Base-by-base conservation (phyloP, 805 yeast species). In the Spathaspora girioi region DNA sequence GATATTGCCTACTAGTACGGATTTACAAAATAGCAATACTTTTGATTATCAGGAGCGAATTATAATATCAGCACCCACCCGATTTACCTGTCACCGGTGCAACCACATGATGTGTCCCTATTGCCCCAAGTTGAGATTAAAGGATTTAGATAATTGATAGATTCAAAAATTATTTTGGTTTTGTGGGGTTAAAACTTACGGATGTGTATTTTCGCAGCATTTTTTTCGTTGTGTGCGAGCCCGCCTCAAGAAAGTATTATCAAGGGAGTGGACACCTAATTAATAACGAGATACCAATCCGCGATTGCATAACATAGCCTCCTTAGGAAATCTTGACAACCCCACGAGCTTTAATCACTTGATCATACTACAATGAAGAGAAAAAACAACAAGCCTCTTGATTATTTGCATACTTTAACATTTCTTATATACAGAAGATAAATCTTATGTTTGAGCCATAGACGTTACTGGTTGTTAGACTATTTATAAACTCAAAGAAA, bases 51-150 rank as follows among this genome's bases (percentile, higher is more conserved):
- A 46, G 17, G 52, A 53, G 11, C 54, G 62, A n/a, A 56, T 67
- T 11, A 50, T 67, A 35, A 51, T 68, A 17, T 56, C 63, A 32
- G 58, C 62, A 0, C 75, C 76, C 1, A 65, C 69, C 6, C 53
- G 76, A 31, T 71, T 67, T 54, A 66, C 64, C 19, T 71, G 76
- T 46, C 70, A 65, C 47, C 59, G 76, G 3, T 71, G 76, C 50
- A 55, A 61, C 48, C 76, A 71, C 53, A 70, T 71, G 75, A 71
- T 71, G 76, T 71, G 76, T 47, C 76, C 76, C 1, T 70, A 71
- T 54, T 70, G 76, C 49, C 62, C 65, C 17, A 71, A 71, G 50
- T 56, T 70, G 23, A 61, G 76, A 31, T 55, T 65, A 40, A 62
- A 61, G 51, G 75, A 71, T 50, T 57, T 67, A 50, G 51, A 56